Conservation (phyloP, 2,329 filamentous ascomycete genomes). For the Ophiostoma quercus region DNA sequence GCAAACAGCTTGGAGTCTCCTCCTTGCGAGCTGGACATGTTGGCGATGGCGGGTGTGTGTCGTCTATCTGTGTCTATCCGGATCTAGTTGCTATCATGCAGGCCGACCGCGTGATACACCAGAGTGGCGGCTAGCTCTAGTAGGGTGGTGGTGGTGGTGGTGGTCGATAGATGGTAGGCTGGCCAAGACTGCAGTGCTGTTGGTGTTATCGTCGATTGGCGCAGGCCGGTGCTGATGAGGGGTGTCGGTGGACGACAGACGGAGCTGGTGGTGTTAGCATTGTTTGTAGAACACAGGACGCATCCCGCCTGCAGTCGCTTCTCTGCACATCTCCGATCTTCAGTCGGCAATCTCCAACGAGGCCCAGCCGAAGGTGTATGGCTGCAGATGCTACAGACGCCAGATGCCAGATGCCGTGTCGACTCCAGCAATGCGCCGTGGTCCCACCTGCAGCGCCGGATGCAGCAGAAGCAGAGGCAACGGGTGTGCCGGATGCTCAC, state of each 20-base stretch:
- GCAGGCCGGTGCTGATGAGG: constrained; percentile 5
- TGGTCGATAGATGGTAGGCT: neutral
- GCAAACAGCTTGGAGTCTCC: constrained; percentile 99
- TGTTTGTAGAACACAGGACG: neutral
- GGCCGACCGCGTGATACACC: neutral
- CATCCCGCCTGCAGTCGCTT: neutral
- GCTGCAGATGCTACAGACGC: neutral
- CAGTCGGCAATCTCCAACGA: neutral
- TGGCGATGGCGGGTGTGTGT: constrained; percentile 2
- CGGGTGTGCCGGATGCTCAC: neutral
- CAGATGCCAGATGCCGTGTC: neutral
- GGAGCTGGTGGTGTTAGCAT: neutral
- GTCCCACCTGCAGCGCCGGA: neutral
- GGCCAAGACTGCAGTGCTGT: constrained; percentile 4
- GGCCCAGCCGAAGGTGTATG: neutral
- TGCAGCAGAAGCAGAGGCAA: neutral
- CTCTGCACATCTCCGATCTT: no score
- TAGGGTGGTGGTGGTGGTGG: neutral
- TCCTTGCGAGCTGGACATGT: constrained; percentile 50
- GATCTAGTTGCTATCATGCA: neutral
- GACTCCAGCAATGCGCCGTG: neutral
- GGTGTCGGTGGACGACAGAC: neutral
- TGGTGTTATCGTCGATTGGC: constrained; percentile 4
- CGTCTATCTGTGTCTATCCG: neutral
- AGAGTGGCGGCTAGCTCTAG: neutral